phyloP scores from a whole-genome alignment of 75 land plant genomes.

The Cryptomeria japonica region DNA sequence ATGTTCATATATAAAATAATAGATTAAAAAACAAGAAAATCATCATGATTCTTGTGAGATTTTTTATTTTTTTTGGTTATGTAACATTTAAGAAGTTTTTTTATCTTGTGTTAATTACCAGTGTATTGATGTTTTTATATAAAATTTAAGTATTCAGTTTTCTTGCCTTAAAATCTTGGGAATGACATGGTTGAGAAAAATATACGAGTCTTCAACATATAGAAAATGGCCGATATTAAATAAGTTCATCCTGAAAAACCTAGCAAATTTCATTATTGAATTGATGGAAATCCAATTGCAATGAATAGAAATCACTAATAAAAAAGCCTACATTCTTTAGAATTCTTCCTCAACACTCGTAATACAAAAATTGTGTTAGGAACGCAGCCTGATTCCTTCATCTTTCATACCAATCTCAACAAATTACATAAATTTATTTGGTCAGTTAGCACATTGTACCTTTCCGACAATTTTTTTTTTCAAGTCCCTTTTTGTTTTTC shows the following conservation, averaged over 20 bases:
- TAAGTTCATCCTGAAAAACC: neutral
- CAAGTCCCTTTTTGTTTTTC: too few species aligned
- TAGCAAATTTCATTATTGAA: slow-evolving; percentile 12
- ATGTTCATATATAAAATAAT: too few species aligned
- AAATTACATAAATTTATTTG: slow-evolving; percentile 31
- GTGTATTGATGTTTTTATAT: too few species aligned
- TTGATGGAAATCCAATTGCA: slow-evolving; percentile 23
- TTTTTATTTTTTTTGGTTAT: too few species aligned
- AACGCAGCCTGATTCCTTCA: slow-evolving; percentile 55
- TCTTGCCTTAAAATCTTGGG: too few species aligned
- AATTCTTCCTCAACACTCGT: slow-evolving; percentile 60
- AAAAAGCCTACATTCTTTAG: slow-evolving; percentile 41
- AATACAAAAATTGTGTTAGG: slow-evolving; percentile 52
- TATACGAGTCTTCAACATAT: neutral
- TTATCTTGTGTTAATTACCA: too few species aligned
- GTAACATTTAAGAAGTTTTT: too few species aligned
- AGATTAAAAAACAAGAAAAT: too few species aligned
- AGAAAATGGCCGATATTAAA: neutral
- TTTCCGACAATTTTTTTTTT: too few species aligned
- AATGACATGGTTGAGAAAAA: neutral
- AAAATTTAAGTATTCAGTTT: too few species aligned
- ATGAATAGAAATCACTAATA: slow-evolving; percentile 65
- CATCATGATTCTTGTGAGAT: too few species aligned
- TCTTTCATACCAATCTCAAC: slow-evolving; percentile 28
- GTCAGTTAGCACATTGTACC: slow-evolving; percentile 42